These are phyloP conservation scores for Ceratocystis cubensis DNA, from an alignment of 2,329 filamentous ascomycete species.

Conservation along the genomic window DNA sequence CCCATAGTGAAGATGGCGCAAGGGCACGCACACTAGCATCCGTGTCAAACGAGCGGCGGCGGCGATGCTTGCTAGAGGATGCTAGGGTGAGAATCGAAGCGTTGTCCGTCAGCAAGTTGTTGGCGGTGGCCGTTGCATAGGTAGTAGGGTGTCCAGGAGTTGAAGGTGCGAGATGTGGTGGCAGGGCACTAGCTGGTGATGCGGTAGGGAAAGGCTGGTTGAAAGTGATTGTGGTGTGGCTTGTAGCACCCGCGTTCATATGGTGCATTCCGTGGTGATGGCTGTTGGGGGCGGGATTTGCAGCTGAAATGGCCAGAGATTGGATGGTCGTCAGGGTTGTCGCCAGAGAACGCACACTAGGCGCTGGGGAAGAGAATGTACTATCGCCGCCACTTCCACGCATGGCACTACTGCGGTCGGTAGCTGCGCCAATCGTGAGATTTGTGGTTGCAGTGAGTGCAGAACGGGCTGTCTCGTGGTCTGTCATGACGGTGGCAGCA, in stretches of 20 bases:
- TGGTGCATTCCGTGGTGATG: conserved; percentile 31
- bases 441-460: conserved; percentile 57
- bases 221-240: conserved; percentile 38
- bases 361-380: conserved; percentile 72
- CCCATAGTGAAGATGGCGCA: conserved; percentile 71
- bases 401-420: conserved; percentile 36
- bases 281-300: conserved; percentile 30
- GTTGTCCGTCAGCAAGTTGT: conserved; percentile 71
- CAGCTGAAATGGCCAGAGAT: conserved; percentile 37
- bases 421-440: conserved; percentile 52
- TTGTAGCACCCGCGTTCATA: conserved; percentile 32
- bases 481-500: conserved; percentile 72
- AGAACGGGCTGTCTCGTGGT: conserved; percentile 60
- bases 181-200: conserved; percentile 59
- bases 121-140: conserved; percentile 66
- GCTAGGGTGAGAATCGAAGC: conserved; percentile 76
- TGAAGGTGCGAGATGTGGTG: conserved; percentile 50
- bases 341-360: conserved; percentile 66
- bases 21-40: conserved; percentile 74
- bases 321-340: conserved; percentile 80
- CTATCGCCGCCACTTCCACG: conserved; percentile 54
- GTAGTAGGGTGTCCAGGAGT: conserved; percentile 49
- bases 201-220: conserved; percentile 52
- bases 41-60: conserved; percentile 69
- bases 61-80: conserved; percentile 65